Evolutionary conservation across 2,329 filamentous ascomycete species (phyloP).

Genomic region (Cordyceps tenuipes): DNA sequence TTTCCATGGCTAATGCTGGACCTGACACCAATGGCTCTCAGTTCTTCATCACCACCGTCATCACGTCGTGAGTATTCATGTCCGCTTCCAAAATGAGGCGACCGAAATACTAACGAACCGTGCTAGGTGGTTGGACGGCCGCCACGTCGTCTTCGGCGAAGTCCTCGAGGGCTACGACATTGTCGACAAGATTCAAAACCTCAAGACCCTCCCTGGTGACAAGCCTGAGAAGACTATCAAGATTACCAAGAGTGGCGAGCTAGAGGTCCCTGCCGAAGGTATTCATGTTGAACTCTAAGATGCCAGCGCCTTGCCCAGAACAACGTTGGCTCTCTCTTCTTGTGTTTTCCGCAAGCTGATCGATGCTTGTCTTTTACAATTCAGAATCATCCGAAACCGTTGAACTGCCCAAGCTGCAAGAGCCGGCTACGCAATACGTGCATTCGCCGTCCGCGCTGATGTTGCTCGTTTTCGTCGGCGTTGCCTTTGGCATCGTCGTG

Average conservation of each 20-base stretch:
- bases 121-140: conserved; percentile 68
- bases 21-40: conserved; percentile 82
- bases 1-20: conserved; percentile 82
- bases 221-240: conserved; percentile 62
- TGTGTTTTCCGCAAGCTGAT: conserved; percentile 28
- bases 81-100: neutral
- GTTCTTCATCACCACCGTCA: conserved; percentile 82
- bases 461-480: conserved; percentile 30
- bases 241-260: conserved; percentile 77
- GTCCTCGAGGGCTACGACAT: conserved; percentile 79
- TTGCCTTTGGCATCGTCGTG: conserved; percentile 27
- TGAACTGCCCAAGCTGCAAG: neutral
- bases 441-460: neutral
- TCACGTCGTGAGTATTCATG: conserved; percentile 53
- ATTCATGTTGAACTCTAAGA: conserved; percentile 83
- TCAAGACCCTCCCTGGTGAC: conserved; percentile 56
- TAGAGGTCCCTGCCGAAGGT: conserved; percentile 82
- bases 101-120: neutral
- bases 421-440: neutral
- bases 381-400: conserved; percentile 21
- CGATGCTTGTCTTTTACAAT: conserved; percentile 16
- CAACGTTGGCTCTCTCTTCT: conserved; percentile 5
- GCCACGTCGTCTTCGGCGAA: conserved; percentile 83
- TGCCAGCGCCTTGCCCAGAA: conserved; percentile 19
- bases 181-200: conserved; percentile 69